Conservation (phyloP, 2,329 filamentous ascomycete species). For the Didymellaceae sp. region DNA sequence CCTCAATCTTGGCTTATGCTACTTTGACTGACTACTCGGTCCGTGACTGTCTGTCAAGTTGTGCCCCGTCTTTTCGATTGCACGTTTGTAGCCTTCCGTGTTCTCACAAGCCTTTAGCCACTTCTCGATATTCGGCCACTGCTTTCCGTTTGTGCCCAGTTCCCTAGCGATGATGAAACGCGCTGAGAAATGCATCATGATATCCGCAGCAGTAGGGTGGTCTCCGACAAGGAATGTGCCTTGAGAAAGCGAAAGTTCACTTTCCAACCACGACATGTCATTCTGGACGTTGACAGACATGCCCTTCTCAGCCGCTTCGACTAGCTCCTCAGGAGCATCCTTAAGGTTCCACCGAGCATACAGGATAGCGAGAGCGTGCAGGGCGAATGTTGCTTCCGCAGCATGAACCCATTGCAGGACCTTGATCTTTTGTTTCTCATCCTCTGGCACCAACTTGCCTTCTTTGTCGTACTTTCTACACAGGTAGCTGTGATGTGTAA, state of each 20-base stretch:
- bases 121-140: conserved; percentile 32
- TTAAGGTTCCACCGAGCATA: conserved; percentile 54
- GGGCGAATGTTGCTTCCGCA: conserved; percentile 55
- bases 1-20: neutral
- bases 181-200: conserved; percentile 54
- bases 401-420: conserved; percentile 55
- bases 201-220: conserved; percentile 52
- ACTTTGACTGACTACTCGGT: neutral
- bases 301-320: conserved; percentile 47
- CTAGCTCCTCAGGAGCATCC: conserved; percentile 32
- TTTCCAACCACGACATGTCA: conserved; percentile 55
- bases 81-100: conserved; percentile 46
- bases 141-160: conserved; percentile 46
- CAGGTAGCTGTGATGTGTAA: conserved; percentile 49
- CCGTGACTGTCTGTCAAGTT: conserved; percentile 16
- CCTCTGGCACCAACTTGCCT: conserved; percentile 47
- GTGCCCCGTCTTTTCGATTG: conserved; percentile 51
- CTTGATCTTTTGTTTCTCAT: conserved; percentile 44
- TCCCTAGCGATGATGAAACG: conserved; percentile 50
- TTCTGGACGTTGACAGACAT: conserved; percentile 53
- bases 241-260: conserved; percentile 48
- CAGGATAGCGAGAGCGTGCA: conserved; percentile 54
- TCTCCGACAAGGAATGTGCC: conserved; percentile 53
- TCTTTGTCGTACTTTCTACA: conserved; percentile 55
- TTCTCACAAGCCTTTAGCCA: conserved; percentile 50